Percentiles rank a stretch among this genome's conserved stretches.
Conservation (phyloP, 2,329 filamentous ascomycete species). For the Diaporthe vexans region DNA sequence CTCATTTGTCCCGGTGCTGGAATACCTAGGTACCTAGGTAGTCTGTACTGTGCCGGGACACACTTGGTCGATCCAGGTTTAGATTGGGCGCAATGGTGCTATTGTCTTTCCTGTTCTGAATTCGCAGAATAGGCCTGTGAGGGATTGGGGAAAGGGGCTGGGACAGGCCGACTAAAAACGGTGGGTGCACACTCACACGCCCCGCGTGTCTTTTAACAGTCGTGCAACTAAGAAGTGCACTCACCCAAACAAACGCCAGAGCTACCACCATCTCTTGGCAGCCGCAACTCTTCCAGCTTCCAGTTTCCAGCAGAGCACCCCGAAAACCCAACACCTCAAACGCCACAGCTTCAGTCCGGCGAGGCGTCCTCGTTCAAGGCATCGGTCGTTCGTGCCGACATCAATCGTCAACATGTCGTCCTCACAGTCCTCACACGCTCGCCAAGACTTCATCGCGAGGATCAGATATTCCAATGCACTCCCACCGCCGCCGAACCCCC, state of each 20-base stretch:
- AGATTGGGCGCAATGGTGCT: neutral
- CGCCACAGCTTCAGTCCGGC: neutral
- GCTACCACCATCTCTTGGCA: slow-evolving; percentile 7
- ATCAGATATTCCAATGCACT: slow-evolving; percentile 97
- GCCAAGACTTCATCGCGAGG: slow-evolving; percentile 97
- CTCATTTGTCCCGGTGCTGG: neutral
- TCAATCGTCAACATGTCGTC: slow-evolving; percentile 54
- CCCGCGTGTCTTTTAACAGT: slow-evolving; percentile 3
- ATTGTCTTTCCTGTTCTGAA: slow-evolving; percentile 1
- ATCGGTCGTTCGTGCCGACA: neutral
- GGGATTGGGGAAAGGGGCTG: neutral
- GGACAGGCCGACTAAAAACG: neutral
- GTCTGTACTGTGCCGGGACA: neutral
- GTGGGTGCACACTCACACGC: slow-evolving; percentile 11
- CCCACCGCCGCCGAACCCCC: slow-evolving; percentile 92
- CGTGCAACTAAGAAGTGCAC: slow-evolving; percentile 14
- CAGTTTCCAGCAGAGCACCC: slow-evolving; percentile 22
- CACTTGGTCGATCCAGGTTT: neutral
- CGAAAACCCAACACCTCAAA: neutral
- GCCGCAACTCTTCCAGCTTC: slow-evolving; percentile 22
- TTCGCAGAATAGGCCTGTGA: neutral
- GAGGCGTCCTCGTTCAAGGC: neutral
- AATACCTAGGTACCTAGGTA: too few relatives aligned
- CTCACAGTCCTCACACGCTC: slow-evolving; percentile 59
- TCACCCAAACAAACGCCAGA: neutral